These are phyloP conservation scores for Nannizziopsis barbatae DNA, from an alignment of 2,329 filamentous ascomycete genomes.

Conservation along the genomic window DNA sequence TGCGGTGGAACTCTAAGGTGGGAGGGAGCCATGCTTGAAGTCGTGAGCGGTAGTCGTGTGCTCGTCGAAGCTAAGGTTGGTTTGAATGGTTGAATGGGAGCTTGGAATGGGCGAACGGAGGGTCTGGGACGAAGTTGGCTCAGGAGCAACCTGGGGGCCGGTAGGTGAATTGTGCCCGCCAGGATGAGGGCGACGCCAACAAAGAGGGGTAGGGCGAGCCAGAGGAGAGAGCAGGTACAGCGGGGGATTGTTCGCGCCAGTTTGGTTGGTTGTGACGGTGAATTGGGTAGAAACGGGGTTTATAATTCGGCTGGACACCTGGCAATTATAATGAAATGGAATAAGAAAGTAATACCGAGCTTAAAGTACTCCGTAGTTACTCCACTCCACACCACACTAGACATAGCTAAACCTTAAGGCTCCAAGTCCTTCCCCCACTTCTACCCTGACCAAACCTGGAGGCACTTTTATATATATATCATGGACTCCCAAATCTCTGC, in stretches of 20 bases:
- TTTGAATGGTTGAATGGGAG: slow-evolving; percentile 12
- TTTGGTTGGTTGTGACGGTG: slow-evolving; percentile 2
- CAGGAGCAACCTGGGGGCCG: slow-evolving; percentile 30
- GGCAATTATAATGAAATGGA: neutral
- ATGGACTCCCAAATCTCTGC: too few species aligned
- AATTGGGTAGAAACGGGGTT: neutral
- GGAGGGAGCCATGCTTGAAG: slow-evolving; percentile 38
- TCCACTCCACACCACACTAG: too few species aligned
- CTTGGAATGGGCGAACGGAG: slow-evolving; percentile 18
- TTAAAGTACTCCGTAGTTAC: too few species aligned
- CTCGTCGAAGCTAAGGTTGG: slow-evolving; percentile 11
- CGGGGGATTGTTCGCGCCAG: slow-evolving; percentile 10
- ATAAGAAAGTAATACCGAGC: too few species aligned
- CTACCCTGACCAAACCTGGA: too few species aligned
- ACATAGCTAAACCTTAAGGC: too few species aligned
- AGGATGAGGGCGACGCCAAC: slow-evolving; percentile 35
- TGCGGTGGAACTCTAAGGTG: slow-evolving; percentile 37
- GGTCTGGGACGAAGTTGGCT: slow-evolving; percentile 34
- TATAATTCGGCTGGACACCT: neutral
- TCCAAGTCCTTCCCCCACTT: too few species aligned
- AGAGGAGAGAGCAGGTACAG: slow-evolving; percentile 11
- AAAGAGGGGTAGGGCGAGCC: slow-evolving; percentile 21
- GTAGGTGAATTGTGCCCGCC: slow-evolving; percentile 36
- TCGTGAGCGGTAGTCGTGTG: slow-evolving; percentile 29
- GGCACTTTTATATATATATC: too few species aligned